phyloP scores from a whole-genome alignment of 257 asterid species.

The Fraxinus americana region DNA sequence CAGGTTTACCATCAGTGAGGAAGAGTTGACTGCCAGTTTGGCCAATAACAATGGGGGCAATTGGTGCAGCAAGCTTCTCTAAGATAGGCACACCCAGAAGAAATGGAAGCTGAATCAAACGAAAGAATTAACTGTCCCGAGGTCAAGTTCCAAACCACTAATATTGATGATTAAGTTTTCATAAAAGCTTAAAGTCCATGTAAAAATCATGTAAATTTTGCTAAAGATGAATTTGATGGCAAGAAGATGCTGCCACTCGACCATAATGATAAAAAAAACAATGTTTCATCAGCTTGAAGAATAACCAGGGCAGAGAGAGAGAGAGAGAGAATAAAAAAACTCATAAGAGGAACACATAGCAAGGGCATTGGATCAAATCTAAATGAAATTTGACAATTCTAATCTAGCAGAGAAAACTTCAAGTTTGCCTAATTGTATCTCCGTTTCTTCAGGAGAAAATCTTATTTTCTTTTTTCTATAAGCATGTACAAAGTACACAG shows the following conservation, averaged over 20 bases:
- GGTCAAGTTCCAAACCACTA: constrained; percentile 44
- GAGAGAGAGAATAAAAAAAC: not conserved
- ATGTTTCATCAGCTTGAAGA: constrained; percentile 12
- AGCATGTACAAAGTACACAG: not conserved
- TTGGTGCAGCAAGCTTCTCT: constrained; percentile 89
- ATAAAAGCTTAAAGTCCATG: not conserved
- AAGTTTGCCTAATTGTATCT: not conserved
- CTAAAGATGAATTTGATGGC: not conserved
- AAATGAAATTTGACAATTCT: not conserved
- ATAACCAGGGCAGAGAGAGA: not conserved
- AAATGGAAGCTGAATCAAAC: constrained; percentile 77
- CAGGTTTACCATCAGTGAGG: constrained; percentile 71
- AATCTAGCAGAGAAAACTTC: not conserved
- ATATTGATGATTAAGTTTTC: not conserved
- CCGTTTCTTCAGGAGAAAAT: not conserved
- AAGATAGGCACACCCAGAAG: constrained; percentile 74
- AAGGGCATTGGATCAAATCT: not conserved
- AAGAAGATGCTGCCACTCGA: not conserved
- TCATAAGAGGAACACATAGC: not conserved
- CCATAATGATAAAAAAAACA: not conserved
- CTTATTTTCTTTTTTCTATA: not conserved
- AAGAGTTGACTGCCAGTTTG: constrained; percentile 72
- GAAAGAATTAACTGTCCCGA: constrained; percentile 45
- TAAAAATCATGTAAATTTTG: not conserved
- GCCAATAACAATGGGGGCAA: constrained; percentile 73